A percentile compares a stretch with the other conserved stretches of the same genome.
These are phyloP conservation scores for Quercus robur DNA, from an alignment of 306 rosid species.

Conservation along the genomic window DNA sequence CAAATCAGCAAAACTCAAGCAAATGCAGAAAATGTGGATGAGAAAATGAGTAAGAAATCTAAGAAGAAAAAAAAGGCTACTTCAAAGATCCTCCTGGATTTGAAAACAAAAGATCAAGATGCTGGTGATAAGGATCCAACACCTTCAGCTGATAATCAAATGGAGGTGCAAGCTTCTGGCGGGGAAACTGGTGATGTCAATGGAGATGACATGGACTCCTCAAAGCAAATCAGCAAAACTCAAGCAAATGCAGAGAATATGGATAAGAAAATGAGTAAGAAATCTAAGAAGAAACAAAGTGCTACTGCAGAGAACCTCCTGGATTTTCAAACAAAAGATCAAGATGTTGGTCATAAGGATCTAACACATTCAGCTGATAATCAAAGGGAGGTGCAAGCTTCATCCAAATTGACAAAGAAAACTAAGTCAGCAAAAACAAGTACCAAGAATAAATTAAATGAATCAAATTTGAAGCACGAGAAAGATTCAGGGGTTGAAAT, in stretches of 20 bases:
- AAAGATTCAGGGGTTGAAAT: slow-evolving; percentile 6
- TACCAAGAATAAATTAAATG: slow-evolving; percentile 19
- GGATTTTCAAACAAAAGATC: slow-evolving; percentile 33
- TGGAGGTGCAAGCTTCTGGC: neutral
- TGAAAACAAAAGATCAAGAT: slow-evolving; percentile 32
- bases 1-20: slow-evolving; percentile 30
- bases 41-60: slow-evolving; percentile 38
- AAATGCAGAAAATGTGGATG: slow-evolving; percentile 26
- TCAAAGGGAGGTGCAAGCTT: slow-evolving; percentile 5
- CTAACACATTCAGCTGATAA: slow-evolving; percentile 19
- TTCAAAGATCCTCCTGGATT: slow-evolving; percentile 26
- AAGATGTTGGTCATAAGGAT: slow-evolving; percentile 20
- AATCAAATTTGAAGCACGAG: slow-evolving; percentile 1
- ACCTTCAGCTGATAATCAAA: slow-evolving; percentile 18
- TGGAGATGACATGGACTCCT: slow-evolving; percentile 24
- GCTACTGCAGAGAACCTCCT: slow-evolving; percentile 27
- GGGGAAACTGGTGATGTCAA: slow-evolving; percentile 4
- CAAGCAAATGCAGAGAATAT: slow-evolving; percentile 28
- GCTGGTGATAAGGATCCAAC: slow-evolving; percentile 20
- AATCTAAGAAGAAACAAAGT: slow-evolving; percentile 43
- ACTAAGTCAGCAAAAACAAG: slow-evolving; percentile 15
- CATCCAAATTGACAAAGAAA: slow-evolving; percentile 15
- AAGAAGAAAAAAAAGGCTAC: slow-evolving; percentile 43
- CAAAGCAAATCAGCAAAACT: slow-evolving; percentile 28
- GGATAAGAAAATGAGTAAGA: slow-evolving; percentile 35